Evolutionary conservation across 768 basidiomycete species (phyloP), one percentile per base, ranked within the genome.

Genomic region (Clavaria fumosa): DNA sequence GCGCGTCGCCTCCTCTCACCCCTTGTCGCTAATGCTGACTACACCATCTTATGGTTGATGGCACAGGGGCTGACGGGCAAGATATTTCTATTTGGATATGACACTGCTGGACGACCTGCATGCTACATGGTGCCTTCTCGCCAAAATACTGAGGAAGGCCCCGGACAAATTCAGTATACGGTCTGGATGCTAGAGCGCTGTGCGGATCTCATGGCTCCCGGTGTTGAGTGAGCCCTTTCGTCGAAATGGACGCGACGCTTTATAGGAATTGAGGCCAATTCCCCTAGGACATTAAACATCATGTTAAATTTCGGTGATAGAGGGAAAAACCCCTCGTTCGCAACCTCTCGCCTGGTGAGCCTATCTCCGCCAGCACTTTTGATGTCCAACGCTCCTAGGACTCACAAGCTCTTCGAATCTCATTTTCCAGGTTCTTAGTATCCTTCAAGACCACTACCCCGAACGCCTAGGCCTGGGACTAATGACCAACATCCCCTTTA

Each of bases 141-240:
- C 15, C 86, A 90, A 54, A 90, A 89, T 54, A 89, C 85, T 0
- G 66, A 70, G 3, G 79, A 77, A 44, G 53, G 66, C 4, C 60
- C 61, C 2, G 64, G 75, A 14, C 84, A 88, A 56, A 66, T 88
- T 34, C 69, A 84, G 33, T 80, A 68, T 46, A 64, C 68, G 1
- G 70, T 88, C 11, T 91, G 77, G 73, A 66, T 76, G 59, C 55
- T 90, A 20, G 88, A 93, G 53, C 70, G 80, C 1, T 60, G 66
- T 12, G 62, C 81, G 18, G 82, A 89, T 45, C 62, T 86, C 38
- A 81, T 85, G 75, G 71, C 66, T 11, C 74, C 80, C 15, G 83
- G 82, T 17, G 75, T 89, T 23, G 86, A 89, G 83, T 83, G 48
- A n/a, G n/a, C n/a, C n/a, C n/a, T n/a, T n/a, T n/a, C 39, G 73